Conservation (phyloP, 495 filamentous ascomycete species). For the Aspergillus avenaceus region DNA sequence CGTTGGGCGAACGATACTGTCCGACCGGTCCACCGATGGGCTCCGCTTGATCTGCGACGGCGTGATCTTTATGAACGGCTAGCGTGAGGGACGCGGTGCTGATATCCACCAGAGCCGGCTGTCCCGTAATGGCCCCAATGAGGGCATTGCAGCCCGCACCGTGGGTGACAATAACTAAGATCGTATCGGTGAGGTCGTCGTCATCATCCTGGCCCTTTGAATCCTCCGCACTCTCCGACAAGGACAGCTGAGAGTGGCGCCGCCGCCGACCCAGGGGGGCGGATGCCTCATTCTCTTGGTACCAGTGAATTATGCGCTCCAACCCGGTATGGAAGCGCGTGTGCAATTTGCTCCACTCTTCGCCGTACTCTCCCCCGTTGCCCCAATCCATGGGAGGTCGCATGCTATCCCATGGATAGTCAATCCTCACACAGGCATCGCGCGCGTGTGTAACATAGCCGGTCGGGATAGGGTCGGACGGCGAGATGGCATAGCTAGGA, state of each 20-base stretch:
- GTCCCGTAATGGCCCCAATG: conserved; percentile 83
- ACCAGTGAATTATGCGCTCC: conserved; percentile 75
- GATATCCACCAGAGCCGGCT: conserved; percentile 85
- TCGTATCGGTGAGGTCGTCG: conserved; percentile 63
- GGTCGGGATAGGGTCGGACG: conserved; percentile 72
- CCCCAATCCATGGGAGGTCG: conserved; percentile 72
- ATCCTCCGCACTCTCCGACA: conserved; percentile 43
- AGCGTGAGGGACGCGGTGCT: conserved; percentile 87
- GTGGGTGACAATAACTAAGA: conserved; percentile 91
- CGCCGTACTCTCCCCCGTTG: conserved; percentile 78
- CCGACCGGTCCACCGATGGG: conserved; percentile 14
- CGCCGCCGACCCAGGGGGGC: conserved; percentile 15
- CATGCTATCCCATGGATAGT: conserved; percentile 95
- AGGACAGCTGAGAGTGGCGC: conserved; percentile 13
- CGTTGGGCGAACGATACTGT: conserved; percentile 14
- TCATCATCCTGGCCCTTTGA: conserved; percentile 49
- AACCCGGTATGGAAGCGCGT: conserved; percentile 76
- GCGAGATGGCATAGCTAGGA: conserved; percentile 79
- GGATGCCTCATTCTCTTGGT: conserved; percentile 52
- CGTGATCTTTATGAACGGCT: conserved; percentile 64
- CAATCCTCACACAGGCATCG: conserved; percentile 78
- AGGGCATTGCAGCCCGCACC: conserved; percentile 97
- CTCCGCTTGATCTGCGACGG: conserved; percentile 17
- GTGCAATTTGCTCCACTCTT: conserved; percentile 96
- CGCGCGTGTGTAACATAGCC: conserved; percentile 92